phyloP scores from a whole-genome alignment of 2,329 filamentous ascomycete genomes.

The Pyrenochaeta sp. region DNA sequence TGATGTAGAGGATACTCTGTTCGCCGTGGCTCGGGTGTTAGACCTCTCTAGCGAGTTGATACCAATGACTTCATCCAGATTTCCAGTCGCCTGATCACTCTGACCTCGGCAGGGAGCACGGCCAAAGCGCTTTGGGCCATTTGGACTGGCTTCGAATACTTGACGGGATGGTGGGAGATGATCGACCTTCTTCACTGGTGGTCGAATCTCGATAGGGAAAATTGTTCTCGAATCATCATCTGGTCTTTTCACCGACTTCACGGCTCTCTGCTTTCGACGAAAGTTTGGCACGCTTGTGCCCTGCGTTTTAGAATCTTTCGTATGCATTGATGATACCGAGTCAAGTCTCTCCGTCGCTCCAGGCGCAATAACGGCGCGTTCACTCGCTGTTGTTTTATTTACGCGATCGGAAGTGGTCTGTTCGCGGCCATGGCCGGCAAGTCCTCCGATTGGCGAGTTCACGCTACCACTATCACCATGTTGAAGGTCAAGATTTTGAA shows the following conservation, averaged over 20 bases:
- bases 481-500: background rate
- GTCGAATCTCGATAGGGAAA: conserved; percentile 1
- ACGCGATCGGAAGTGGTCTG: conserved; percentile 14
- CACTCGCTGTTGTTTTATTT: background rate
- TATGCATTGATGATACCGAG: background rate
- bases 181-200: background rate
- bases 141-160: background rate
- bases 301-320: background rate
- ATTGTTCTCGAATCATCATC: background rate
- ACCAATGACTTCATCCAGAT: background rate
- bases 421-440: conserved; percentile 14
- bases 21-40: background rate
- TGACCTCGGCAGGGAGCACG: background rate
- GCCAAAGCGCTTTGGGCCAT: background rate
- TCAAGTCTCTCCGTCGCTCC: background rate
- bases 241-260: conserved; percentile 10
- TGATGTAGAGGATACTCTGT: background rate
- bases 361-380: conserved; percentile 5
- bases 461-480: background rate
- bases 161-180: background rate
- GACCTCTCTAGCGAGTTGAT: background rate
- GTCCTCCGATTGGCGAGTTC: conserved; percentile 9
- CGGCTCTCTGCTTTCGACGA: conserved; percentile 6
- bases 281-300: background rate
- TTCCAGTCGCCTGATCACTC: background rate